Base-by-base conservation (phyloP, 352 stramenopile genomes). In the Pythium aquatile region DNA sequence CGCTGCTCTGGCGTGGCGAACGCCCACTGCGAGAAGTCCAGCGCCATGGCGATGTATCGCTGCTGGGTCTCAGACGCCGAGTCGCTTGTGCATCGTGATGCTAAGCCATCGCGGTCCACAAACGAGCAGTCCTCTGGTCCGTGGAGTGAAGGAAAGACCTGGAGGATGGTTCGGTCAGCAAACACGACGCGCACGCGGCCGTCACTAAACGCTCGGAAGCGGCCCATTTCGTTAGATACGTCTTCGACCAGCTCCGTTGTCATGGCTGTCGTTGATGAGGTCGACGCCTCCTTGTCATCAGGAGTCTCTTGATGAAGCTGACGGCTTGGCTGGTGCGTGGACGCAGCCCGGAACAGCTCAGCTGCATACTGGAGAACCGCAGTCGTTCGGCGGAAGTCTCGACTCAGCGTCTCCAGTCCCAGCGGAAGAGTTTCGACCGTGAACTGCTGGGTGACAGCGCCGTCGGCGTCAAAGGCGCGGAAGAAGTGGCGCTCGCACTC, bases 21-120 rank as follows among this genome's bases (percentile, higher is more conserved):
- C 10, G 82, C 81, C 84, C 84, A 93, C 58, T 87, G 72, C 5
- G 67, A 74, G 35, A 91, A 93, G 61, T 88, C 73, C 26, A 84
- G 42, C 11, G 82, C 79, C 9, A 76, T 56, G 37, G 73, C 69
- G 37, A 91, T 76, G 67, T 91, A 93, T 7, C 24, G 20, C n/a
- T 72, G 71, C 52, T 86, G 72, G 17, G 52, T 46, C 2, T 76
- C 37, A 24, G 78, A 73, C 24, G 77, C 71, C 24, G 81, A 78
- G 20, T 68, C 49, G 46, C 76, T 52, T 1, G 78, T 90, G n/a
- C 70, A 84, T 17, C 62, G 44, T 0, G 58, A 69, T 3, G 44
- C 55, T 9, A 63, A 76, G 14, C 85, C 82, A 33, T 87, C 77
- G 0, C 72, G 49, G 58, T 87, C 82, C 46, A 81, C 78, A 58